Base-by-base conservation (phyloP, 2,329 filamentous ascomycete species). In the Ophiocordyceps sinensis region DNA sequence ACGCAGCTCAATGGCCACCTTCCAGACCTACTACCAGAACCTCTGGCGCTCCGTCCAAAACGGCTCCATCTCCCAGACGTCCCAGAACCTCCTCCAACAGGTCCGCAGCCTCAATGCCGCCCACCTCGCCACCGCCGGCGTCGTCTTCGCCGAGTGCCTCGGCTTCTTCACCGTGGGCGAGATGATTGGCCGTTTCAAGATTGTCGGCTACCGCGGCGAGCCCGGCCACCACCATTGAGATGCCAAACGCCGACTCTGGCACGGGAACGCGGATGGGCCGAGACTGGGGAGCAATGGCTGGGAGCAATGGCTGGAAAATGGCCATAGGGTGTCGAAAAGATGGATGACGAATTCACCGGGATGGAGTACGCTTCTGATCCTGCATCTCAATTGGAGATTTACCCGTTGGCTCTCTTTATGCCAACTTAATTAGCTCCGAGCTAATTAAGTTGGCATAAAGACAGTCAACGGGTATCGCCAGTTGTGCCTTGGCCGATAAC, bases 161-260 rank as follows among this genome's bases (percentile, higher is more conserved):
- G 91, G 91, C 46, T 98, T 98, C 77, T 98, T 96, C 75, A 93
- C 88, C 46, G 77, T 96, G 42, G 91, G 91, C 50, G 88, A 96
- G 75, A 96, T 98, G 64, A 79, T 98, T 56, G 91, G 91, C 56
- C 77, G 88, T 58, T 78, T 91, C 70, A 96, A 98, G 82, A 64
- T 98, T 53, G 73, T 98, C 53, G 91, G 91, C 49, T 98, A 98
- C 75, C 76, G 75, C 64, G 83, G 84, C 59, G 77, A 84, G 60
- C 58, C 63, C 47, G 72, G 71, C 52, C 67, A 70, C 49, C 73
- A 79, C 62, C 76, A 77, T 65, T 77, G 70, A 68, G 53, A 19
- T 4, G 19, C 19, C 19, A 19, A 19, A 19, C 19, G 19, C 40
- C 23, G 23, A 26, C 23, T 26, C 23, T 26, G 5, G 23, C 23